Base-by-base conservation (phyloP, 441 rosid species). In the Populus tomentosa region DNA sequence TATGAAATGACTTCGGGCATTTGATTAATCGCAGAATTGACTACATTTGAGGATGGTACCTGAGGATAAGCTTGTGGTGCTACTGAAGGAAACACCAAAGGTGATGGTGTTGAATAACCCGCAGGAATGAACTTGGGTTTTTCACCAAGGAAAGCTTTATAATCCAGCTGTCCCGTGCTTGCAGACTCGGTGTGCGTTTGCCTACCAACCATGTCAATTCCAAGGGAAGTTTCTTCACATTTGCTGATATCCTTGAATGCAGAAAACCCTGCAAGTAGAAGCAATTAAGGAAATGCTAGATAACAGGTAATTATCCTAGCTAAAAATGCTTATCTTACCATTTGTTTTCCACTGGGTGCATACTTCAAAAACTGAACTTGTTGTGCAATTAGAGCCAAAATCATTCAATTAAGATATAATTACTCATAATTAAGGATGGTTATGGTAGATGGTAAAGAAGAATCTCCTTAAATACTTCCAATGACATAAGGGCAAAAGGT, bases 61-160 rank as follows among this genome's bases (percentile, higher is more conserved):
- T 73, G 77, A 69, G 87, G 69, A 78, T 79, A 75, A 64, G 79
- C 68, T 78, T 76, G 84, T 6, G 85, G 80, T 84, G 82, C 81
- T 16, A 71, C 77, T 66, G 84, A 74, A 80, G 87, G 70, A 72
- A 90, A 81, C 74, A 71, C 83, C 20, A 80, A 73, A 75, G 79
- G 67, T 23, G 88, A 74, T 75, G 83, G 75, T 67, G 79, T 74
- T 78, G 87, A 74, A 84, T 64, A 84, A 76, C 73, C 86, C 59
- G 69, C 59, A 75, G 89, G 82, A 42, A 33, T 26, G 62, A 73
- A 81, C 80, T 84, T 79, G 18, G 80, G 59, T 75, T 59, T 78
- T 80, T 84, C 74, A 69, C 81, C 83, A 1, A 73, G 63, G 79
- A 77, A 72, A 40, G 82, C 76, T 24, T 80, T 67, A 76, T 61